Percentiles rank a stretch among this genome's conserved stretches.
Conservation (phyloP, 495 filamentous ascomycete species). For the Neurospora sublineolata region DNA sequence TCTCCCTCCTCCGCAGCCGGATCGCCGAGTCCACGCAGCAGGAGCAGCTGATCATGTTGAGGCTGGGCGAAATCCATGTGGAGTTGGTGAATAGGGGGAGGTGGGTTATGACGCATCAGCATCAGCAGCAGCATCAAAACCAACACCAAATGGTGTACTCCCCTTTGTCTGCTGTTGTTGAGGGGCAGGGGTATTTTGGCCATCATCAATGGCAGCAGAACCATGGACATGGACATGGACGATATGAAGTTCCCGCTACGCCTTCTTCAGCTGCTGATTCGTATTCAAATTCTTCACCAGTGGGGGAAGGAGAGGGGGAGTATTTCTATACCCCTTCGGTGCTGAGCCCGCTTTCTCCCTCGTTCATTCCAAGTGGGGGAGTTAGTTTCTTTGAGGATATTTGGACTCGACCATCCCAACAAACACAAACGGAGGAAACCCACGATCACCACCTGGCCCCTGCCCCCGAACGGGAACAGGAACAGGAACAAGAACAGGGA, state of each 20-base stretch:
- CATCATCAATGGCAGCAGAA: slow-evolving; percentile 7
- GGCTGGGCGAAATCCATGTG: slow-evolving; percentile 32
- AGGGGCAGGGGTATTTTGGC: slow-evolving; percentile 20
- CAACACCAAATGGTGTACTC: background rate
- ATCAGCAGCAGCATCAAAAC: background rate
- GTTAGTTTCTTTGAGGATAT: slow-evolving; percentile 9
- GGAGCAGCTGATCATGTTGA: slow-evolving; percentile 26
- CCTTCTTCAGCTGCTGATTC: background rate
- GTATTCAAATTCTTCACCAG: background rate
- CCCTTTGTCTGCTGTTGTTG: slow-evolving; percentile 9
- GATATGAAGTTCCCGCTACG: background rate
- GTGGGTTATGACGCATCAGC: slow-evolving; percentile 21
- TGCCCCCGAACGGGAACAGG: background rate
- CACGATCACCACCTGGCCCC: background rate
- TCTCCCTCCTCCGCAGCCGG: slow-evolving; percentile 6
- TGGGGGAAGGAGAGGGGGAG: background rate
- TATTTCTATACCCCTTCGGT: background rate
- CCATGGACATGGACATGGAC: background rate
- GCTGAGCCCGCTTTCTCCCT: slow-evolving; percentile 4
- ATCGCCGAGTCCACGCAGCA: slow-evolving; percentile 28
- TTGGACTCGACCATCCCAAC: background rate
- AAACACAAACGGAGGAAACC: too few species aligned
- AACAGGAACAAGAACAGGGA: background rate
- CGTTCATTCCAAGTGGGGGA: slow-evolving; percentile 2
- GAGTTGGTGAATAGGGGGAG: slow-evolving; percentile 31